These are phyloP conservation scores for Tulasnella sp. DNA, from an alignment of 768 basidiomycete species.

Conservation along the genomic window DNA sequence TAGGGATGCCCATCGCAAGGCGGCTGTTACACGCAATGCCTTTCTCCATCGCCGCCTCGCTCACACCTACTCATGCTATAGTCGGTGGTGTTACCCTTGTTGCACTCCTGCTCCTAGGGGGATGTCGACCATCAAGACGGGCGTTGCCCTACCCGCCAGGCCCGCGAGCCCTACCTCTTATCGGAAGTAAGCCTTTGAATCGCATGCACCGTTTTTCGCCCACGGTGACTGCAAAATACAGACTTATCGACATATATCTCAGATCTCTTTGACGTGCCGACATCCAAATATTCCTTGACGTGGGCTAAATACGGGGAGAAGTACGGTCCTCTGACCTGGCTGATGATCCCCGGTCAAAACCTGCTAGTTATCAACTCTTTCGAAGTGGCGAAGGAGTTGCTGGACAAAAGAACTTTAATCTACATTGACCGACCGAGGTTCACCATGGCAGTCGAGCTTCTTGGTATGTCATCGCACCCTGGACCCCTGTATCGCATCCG, in stretches of 20 bases:
- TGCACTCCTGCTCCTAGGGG: not conserved
- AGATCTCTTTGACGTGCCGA: constrained; percentile 33
- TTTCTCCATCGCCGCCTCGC: not conserved
- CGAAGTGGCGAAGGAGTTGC: not conserved
- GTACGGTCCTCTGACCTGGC: constrained; percentile 9
- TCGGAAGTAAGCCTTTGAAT: not conserved
- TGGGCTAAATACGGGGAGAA: not conserved
- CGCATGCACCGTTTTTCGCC: too few relatives aligned
- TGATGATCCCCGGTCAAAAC: not conserved
- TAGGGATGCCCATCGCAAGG: too few relatives aligned
- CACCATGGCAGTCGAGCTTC: not conserved
- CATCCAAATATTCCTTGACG: too few relatives aligned
- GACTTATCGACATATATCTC: too few relatives aligned
- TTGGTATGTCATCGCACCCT: not conserved
- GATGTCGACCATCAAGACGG: not conserved
- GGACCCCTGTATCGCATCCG: not conserved
- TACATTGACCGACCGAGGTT: not conserved
- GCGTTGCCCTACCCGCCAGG: not conserved
- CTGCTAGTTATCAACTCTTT: not conserved
- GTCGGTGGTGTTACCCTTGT: not conserved
- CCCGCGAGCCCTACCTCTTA: not conserved
- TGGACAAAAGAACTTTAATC: not conserved
- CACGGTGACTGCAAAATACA: too few relatives aligned
- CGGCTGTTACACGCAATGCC: not conserved
- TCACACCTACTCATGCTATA: not conserved